Evolutionary conservation across 2,329 filamentous ascomycete genomes (phyloP).

Genomic region (Calonectria honghensis): DNA sequence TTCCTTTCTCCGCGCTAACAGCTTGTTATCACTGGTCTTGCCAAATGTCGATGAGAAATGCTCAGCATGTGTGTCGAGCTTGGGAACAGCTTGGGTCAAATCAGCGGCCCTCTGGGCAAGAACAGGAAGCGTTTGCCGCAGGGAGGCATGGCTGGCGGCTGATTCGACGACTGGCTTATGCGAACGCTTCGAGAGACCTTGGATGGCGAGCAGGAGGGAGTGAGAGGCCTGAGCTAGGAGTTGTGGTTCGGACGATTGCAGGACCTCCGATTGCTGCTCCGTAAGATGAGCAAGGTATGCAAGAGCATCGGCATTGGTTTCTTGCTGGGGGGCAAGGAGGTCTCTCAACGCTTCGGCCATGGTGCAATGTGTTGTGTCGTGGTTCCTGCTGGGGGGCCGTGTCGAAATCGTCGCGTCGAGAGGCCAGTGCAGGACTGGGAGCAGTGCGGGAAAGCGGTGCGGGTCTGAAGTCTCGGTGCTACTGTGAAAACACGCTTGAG

Average conservation of each 20-base stretch:
- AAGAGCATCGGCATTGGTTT: constrained; percentile 72
- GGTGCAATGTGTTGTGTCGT: constrained; percentile 23
- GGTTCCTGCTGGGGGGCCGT: not conserved
- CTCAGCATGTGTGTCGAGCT: constrained; percentile 85
- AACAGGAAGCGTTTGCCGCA: constrained; percentile 82
- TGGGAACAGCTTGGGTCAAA: constrained; percentile 83
- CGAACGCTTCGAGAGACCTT: constrained; percentile 91
- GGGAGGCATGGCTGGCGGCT: constrained; percentile 83
- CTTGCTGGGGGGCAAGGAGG: constrained; percentile 57
- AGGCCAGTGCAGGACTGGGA: not conserved
- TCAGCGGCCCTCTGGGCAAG: constrained; percentile 80
- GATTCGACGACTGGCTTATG: constrained; percentile 90
- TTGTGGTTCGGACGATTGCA: constrained; percentile 85
- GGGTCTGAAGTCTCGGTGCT: constrained; percentile 8
- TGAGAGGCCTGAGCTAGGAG: constrained; percentile 88
- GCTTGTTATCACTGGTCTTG: constrained; percentile 80
- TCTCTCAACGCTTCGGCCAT: constrained; percentile 64
- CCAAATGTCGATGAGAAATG: constrained; percentile 89
- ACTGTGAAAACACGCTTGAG: not conserved
- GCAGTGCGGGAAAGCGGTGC: not conserved
- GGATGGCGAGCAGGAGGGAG: constrained; percentile 86
- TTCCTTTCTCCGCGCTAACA: constrained; percentile 84
- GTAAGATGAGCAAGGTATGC: constrained; percentile 87
- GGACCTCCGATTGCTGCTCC: constrained; percentile 82
- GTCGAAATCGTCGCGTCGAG: constrained; percentile 22